Evolutionary conservation across 164 flowering plant species (phyloP), one percentile per base, ranked within the genome.

Genomic region (Malania oleifera): DNA sequence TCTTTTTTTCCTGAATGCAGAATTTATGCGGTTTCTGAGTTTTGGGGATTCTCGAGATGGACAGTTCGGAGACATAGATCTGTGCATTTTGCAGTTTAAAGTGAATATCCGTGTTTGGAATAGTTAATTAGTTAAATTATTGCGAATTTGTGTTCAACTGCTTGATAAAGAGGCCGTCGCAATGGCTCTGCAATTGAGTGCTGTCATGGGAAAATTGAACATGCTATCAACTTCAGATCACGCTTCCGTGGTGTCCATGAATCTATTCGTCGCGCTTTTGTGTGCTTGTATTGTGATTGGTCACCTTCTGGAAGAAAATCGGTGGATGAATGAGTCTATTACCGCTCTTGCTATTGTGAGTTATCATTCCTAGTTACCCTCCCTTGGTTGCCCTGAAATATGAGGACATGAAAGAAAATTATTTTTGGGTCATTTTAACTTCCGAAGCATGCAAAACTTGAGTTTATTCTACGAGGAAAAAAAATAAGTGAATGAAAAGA

Each of bases 271-370:
- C 24, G 83, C 84, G 0, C 87, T 86, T 23, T 82, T 86, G 46
- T 80, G 82, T 64, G 86, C 73, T 57, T 86, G 89, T 62, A 84
- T 86, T 27, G 83, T 86, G 38, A 73, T 86, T 38, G 89, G 89
- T 37, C 89, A 84, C 65, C 77, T 86, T 47, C 67, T 86, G 5
- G 93, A 86, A 67, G 86, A 84, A 67, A 79, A 56, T 28, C 75
- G 84, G 13, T 86, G 93, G 93, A 75, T 82, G 72, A 86, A 84
- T 25, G 89, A 84, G 68, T 80, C 87, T 0, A 82, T 76, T 56
- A 86, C 84, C 13, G 89, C 93, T 19, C 80, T 86, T 38, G 18
- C 68, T 3, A 84, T 86, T 60, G 93, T 86, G 24, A 76, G 89
- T 72, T 60, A 24, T 58, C 47, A 40, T 46, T 8, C 4, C 18